A percentile compares a stretch with the other conserved stretches of the same genome.
These are phyloP conservation scores for Botryotinia convoluta DNA, from an alignment of 2,329 filamentous ascomycete species.

Conservation along the genomic window DNA sequence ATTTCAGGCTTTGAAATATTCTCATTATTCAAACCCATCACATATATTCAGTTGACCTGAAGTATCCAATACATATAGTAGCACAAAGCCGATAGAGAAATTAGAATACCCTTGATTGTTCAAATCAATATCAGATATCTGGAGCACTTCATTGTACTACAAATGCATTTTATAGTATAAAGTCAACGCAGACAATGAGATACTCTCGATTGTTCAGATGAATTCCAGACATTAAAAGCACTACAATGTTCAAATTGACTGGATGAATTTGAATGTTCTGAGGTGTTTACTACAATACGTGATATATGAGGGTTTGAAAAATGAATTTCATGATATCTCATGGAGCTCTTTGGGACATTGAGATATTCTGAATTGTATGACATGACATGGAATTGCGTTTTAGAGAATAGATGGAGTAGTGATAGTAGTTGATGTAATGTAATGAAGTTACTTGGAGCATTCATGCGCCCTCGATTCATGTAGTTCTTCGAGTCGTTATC, in stretches of 20 bases:
- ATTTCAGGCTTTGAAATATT: too few relatives aligned
- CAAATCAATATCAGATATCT: background rate
- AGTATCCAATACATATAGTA: too few relatives aligned
- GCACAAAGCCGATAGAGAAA: accelerated
- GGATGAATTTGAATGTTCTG: too few relatives aligned
- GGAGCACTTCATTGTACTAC: accelerated
- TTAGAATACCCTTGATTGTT: accelerated
- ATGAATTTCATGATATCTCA: background rate
- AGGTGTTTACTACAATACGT: too few relatives aligned
- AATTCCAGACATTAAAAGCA: background rate
- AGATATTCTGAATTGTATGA: background rate
- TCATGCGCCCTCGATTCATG: background rate
- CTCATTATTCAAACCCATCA: too few relatives aligned
- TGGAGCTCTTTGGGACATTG: accelerated
- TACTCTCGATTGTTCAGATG: too few relatives aligned
- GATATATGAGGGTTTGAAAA: accelerated
- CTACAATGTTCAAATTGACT: background rate
- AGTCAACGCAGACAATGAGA: accelerated
- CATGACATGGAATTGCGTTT: too few relatives aligned
- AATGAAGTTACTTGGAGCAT: background rate
- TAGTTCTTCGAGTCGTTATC: background rate
- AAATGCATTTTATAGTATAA: accelerated
- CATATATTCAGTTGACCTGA: too few relatives aligned
- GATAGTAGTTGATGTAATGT: background rate
- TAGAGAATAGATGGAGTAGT: too few relatives aligned